Base-by-base conservation (phyloP, 805 yeast genomes). In the Candida bentonensis region DNA sequence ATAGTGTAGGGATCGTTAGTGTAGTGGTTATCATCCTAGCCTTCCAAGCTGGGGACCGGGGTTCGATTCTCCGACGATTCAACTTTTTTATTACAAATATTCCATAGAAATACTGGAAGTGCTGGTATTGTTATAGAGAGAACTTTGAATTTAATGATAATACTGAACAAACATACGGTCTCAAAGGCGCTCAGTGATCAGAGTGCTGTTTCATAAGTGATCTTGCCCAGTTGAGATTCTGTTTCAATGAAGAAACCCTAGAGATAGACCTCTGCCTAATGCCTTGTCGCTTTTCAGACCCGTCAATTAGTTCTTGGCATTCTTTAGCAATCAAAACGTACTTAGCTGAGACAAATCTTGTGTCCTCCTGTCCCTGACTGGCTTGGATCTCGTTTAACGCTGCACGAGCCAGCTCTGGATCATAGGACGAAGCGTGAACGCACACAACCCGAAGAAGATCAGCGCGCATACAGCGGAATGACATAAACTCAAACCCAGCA, bases 121-220 rank as follows among this genome's bases (percentile, higher is more conserved):
- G 22, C 26, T 15, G 47, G 43, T 20, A 45, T 46, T 2, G 51
- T 39, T 5, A 44, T 41, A 9, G 52, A 40, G 23, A 53, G 43
- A 11, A 44, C 39, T 9, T 50, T 43, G 3, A 48, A 33, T 4
- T 40, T 11, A n/a, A n/a, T n/a, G n/a, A n/a, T n/a, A n/a, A n/a
- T n/a, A n/a, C n/a, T n/a, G n/a, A n/a, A n/a, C n/a, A n/a, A n/a
- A n/a, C n/a, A n/a, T n/a, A n/a, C n/a, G n/a, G n/a, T n/a, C n/a
- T n/a, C n/a, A n/a, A n/a, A n/a, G n/a, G n/a, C n/a, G n/a, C n/a
- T n/a, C n/a, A n/a, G n/a, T n/a, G n/a, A n/a, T n/a, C 46, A 11
- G 30, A 53, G 50, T 22, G 47, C 25, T 15, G 48, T 20, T 13
- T 41, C 13, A 17, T 42, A 23, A 42, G 44, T 33, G 43, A 42